Evolutionary conservation across 1,139 yeast genomes (phyloP), one percentile per base, ranked within the genome.

Genomic region (Scheffersomyces insectosa): DNA sequence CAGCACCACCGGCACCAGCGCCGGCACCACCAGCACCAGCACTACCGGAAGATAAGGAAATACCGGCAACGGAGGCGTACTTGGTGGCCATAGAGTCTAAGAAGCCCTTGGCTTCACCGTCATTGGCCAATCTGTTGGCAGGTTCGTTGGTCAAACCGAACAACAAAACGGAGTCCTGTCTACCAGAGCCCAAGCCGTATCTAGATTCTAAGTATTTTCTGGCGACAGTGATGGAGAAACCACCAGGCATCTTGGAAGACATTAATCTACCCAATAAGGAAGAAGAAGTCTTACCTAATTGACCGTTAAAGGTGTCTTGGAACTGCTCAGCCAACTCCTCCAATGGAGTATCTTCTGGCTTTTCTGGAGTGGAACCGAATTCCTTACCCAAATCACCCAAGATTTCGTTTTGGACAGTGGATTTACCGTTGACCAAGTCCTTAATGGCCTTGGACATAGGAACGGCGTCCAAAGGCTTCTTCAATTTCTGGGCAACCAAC

Each of bases 241-340:
- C 99, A 79, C 99, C 99, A 46, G 99, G 98, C 98, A 93, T 93
- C 76, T 93, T 93, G 32, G 97, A 86, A 13, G 98, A 85, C 76
- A 91, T 86, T 62, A 93, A 79, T 72, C 97, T 85, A 49, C 96
- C 88, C 54, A 93, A 78, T 57, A 93, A 79, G 29, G 97, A 86
- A 38, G 90, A 74, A 3, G 98, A 86, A 60, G 93, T 96, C 70
- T 93, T 93, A 65, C 99, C 99, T 55, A 93, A 80, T 54, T 82
- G 80, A 53, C 99, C 99, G 52, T 71, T 65, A 75, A 89, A 93
- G 16, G 91, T 73, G 55, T 88, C 97, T 70, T 93, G 97, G 81
- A 93, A 88, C 60, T 82, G 85, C 62, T 89, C 98, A 40, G 98
- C 97, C 65, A 93, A 82, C 69, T 93, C 99, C 60, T 83, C 89